A percentile compares a stretch with the other conserved stretches of the same genome.
Conservation (phyloP, 139 green algal species). For the Monoraphidium neglectum region DNA sequence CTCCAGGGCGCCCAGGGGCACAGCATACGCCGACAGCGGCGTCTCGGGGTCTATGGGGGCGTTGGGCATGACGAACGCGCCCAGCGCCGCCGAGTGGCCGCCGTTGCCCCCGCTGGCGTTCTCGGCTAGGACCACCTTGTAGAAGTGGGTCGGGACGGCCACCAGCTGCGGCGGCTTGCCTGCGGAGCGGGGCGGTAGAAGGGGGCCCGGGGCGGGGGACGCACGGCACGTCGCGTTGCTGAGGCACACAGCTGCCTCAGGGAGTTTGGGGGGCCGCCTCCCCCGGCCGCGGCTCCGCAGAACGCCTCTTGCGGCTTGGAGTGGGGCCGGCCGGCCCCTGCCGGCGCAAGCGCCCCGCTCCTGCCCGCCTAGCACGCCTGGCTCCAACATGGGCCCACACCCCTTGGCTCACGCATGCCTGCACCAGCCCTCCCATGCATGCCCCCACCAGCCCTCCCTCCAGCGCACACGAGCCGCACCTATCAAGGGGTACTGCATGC, state of each 20-base stretch:
- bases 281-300: too few species aligned
- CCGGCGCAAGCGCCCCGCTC: too few species aligned
- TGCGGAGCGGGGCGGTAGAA: constrained; percentile 24
- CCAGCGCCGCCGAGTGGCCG: constrained; percentile 44
- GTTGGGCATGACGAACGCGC: constrained; percentile 89
- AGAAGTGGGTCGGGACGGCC: constrained; percentile 94
- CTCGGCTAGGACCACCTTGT: constrained; percentile 72
- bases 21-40: constrained; percentile 75
- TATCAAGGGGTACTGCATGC: constrained; percentile 75
- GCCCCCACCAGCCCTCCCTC: too few species aligned
- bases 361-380: too few species aligned
- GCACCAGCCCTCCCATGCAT: too few species aligned
- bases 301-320: too few species aligned
- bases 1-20: constrained; percentile 79
- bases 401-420: too few species aligned
- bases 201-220: not conserved
- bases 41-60: constrained; percentile 62
- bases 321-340: too few species aligned
- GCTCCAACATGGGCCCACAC: too few species aligned
- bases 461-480: constrained; percentile 46
- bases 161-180: constrained; percentile 76
- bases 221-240: not conserved
- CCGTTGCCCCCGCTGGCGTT: constrained; percentile 17
- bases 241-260: not conserved
- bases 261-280: too few species aligned